These are phyloP conservation scores for Citrus sinensis DNA, from an alignment of 345 rosid species.

Conservation along the genomic window DNA sequence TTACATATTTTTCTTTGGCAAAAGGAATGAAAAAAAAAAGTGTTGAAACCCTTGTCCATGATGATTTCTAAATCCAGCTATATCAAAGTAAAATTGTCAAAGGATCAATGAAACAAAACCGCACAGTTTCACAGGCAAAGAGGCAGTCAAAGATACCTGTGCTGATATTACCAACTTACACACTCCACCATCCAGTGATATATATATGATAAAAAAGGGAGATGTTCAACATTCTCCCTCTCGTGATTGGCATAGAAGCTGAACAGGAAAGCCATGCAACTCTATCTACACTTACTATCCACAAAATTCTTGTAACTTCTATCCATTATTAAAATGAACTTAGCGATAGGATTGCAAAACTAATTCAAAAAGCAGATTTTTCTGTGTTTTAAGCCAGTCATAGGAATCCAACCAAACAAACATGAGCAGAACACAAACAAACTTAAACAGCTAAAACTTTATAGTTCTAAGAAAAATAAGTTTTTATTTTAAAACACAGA, in stretches of 20 bases:
- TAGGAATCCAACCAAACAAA: conserved; percentile 12
- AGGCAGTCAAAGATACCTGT: conserved; percentile 40
- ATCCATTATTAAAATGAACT: neutral
- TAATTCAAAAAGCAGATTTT: neutral
- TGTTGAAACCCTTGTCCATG: conserved; percentile 11
- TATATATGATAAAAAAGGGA: conserved; percentile 18
- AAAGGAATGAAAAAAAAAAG: conserved; percentile 5
- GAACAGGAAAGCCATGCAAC: conserved; percentile 6
- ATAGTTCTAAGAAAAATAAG: neutral
- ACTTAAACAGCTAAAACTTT: conserved; percentile 3
- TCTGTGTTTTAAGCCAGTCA: neutral
- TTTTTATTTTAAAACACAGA: neutral
- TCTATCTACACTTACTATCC: conserved; percentile 22
- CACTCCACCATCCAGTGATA: conserved; percentile 30
- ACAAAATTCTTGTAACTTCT: conserved; percentile 2
- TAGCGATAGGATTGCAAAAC: conserved; percentile 1
- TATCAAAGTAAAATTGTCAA: conserved; percentile 17
- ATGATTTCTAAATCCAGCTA: conserved; percentile 32
- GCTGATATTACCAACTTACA: conserved; percentile 41
- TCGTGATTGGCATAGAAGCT: conserved; percentile 7
- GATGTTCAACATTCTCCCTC: conserved; percentile 18
- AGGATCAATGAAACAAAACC: conserved; percentile 24
- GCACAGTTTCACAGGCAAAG: conserved; percentile 25
- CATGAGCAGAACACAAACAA: neutral
- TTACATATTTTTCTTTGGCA: neutral